Evolutionary conservation across 192 early-diverging fungal genomes (phyloP), one percentile per base, ranked within the genome.

Genomic region (Gamsiella multidivaricata): DNA sequence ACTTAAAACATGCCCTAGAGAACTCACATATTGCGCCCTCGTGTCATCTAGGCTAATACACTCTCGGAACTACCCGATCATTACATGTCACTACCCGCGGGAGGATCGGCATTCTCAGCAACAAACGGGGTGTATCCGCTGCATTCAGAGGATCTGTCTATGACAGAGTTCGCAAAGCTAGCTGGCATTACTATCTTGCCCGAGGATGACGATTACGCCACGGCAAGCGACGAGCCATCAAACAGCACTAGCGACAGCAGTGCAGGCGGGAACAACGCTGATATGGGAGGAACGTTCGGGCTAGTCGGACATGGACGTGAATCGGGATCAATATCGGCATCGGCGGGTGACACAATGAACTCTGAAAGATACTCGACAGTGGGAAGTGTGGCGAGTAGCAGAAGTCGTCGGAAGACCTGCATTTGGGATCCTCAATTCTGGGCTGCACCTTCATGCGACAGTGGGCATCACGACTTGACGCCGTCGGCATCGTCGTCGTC

Each of bases 341-440:
- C 65, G 1, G 15, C 61, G 11, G 47, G 46, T 7, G 51, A 69
- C 31, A 78, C 73, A 3, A 5, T 68, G 0, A 54, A 50, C 39
- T 78, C 73, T 22, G 43, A 55, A 4, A 63, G 59, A 22, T 39
- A 76, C 18, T n/a, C 54, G 32, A 76, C 72, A 0, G 15, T 25
- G 15, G 57, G 58, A 20, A 72, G 60, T 17, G 11, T 22, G 1
- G 32, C 41, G 3, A 78, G 64, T 23, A 39, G 50, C 22, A 39
- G 58, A 0, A 65, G 50, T 29, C 10, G 42, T 18, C 31, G 54
- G 5, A 68, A 46, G 29, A 29, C 59, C 36, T 62, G 63, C 9
- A 78, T 78, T 14, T 78, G 73, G 73, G 73, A 78, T 26, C 46
- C 73, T 12, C 73, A 68, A 28, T 78, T 78, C 39, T 78, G 73